Evolutionary conservation across 306 rosid species (phyloP).

Genomic region (Pterocarpus macrocarpus): DNA sequence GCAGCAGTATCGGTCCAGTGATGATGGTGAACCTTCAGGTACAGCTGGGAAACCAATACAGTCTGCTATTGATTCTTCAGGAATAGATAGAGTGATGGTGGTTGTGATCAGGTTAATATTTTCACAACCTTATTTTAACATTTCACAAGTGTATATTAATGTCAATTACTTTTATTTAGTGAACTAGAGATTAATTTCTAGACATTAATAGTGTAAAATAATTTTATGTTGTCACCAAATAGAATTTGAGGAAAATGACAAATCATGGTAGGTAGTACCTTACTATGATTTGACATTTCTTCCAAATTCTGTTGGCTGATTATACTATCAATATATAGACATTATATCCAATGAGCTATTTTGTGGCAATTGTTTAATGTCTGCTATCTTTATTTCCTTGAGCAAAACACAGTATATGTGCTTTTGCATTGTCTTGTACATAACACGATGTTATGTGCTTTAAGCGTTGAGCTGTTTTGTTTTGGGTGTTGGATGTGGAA

Average conservation of each 20-base stretch:
- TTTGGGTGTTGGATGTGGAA: conserved; percentile 34
- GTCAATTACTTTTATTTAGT: too few relatives aligned
- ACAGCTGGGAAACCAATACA: conserved; percentile 95
- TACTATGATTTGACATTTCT: too few relatives aligned
- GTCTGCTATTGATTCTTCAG: conserved; percentile 86
- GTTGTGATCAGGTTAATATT: conserved; percentile 82
- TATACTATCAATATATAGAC: too few relatives aligned
- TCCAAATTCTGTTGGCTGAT: too few relatives aligned
- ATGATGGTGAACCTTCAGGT: conserved; percentile 95
- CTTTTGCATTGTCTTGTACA: too few relatives aligned
- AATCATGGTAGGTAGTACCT: too few relatives aligned
- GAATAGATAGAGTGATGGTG: conserved; percentile 95
- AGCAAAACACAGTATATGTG: neutral
- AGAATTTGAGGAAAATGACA: too few relatives aligned
- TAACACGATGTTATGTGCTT: neutral
- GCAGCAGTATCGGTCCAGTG: conserved; percentile 90
- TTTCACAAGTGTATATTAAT: conserved; percentile 9
- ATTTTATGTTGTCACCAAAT: too few relatives aligned
- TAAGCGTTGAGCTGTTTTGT: conserved; percentile 24
- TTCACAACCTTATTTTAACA: conserved; percentile 20
- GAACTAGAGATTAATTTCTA: too few relatives aligned
- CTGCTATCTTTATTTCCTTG: neutral
- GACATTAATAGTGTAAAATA: too few relatives aligned
- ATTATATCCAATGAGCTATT: too few relatives aligned
- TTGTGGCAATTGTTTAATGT: neutral